These are phyloP conservation scores for Phaeosphaeriaceae sp. DNA, from an alignment of 2,329 filamentous ascomycete genomes.

Conservation along the genomic window DNA sequence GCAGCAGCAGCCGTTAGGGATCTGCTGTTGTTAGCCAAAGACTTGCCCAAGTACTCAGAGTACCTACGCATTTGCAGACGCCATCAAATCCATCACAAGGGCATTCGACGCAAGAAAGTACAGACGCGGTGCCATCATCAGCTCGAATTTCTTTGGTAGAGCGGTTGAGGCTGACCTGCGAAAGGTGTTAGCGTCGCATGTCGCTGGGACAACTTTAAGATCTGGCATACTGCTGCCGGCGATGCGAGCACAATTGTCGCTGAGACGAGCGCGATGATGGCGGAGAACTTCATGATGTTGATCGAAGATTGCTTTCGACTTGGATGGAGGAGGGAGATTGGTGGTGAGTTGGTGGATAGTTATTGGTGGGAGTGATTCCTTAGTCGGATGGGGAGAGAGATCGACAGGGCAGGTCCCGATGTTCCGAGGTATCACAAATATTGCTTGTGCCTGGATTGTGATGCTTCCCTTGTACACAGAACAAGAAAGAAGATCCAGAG, in stretches of 20 bases:
- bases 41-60: not conserved
- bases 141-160: slow-evolving; percentile 23
- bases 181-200: not conserved
- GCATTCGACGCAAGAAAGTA: slow-evolving; percentile 31
- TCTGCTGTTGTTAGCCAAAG: slow-evolving; percentile 17
- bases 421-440: not conserved
- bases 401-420: not conserved
- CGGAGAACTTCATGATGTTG: slow-evolving; percentile 34
- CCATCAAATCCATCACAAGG: slow-evolving; percentile 28
- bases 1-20: slow-evolving; percentile 42
- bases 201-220: not conserved
- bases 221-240: slow-evolving; percentile 29
- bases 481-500: not conserved
- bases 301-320: not conserved
- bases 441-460: no score
- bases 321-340: not conserved
- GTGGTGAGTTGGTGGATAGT: not conserved
- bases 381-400: not conserved
- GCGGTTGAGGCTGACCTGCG: slow-evolving; percentile 31
- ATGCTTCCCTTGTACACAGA: not conserved
- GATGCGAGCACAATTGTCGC: slow-evolving; percentile 31
- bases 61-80: slow-evolving; percentile 36
- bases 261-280: slow-evolving; percentile 22
- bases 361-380: not conserved
- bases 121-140: slow-evolving; percentile 12